phyloP scores from a whole-genome alignment of 495 filamentous ascomycete species.

The Cryomyces antarcticus region DNA sequence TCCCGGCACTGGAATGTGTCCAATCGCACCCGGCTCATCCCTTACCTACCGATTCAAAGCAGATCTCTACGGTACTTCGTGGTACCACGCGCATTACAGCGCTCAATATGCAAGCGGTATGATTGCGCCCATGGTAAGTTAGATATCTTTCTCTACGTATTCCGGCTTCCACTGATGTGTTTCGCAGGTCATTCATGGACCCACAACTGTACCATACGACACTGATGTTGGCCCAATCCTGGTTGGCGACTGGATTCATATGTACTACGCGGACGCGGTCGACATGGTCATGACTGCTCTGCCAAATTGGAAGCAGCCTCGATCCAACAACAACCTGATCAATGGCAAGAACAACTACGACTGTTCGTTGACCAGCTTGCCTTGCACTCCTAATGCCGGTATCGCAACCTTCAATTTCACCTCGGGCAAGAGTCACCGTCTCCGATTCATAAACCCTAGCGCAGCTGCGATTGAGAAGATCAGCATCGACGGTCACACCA shows the following conservation, averaged over 20 bases:
- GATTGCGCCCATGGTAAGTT: slow-evolving; percentile 31
- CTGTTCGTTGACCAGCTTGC: slow-evolving; percentile 21
- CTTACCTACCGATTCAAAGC: slow-evolving; percentile 30
- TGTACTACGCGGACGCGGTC: slow-evolving; percentile 12
- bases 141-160: no score
- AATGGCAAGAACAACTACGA: slow-evolving; percentile 22
- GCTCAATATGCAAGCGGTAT: slow-evolving; percentile 35
- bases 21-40: slow-evolving; percentile 25
- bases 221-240: slow-evolving; percentile 33
- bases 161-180: no score
- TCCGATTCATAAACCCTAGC: slow-evolving; percentile 51
- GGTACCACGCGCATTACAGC: slow-evolving; percentile 37
- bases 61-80: slow-evolving; percentile 33
- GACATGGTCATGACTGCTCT: not conserved
- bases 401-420: slow-evolving; percentile 22
- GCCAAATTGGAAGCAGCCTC: slow-evolving; percentile 4
- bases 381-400: slow-evolving; percentile 26
- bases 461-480: slow-evolving; percentile 31
- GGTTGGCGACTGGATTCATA: slow-evolving; percentile 17
- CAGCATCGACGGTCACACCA: slow-evolving; percentile 21
- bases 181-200: slow-evolving; percentile 43
- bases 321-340: slow-evolving; percentile 19
- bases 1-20: slow-evolving; percentile 32
- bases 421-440: slow-evolving; percentile 33
- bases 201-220: slow-evolving; percentile 32